These are phyloP conservation scores for Schizochytrium sp. DNA, from an alignment of 108 stramenopile species.

Conservation along the genomic window DNA sequence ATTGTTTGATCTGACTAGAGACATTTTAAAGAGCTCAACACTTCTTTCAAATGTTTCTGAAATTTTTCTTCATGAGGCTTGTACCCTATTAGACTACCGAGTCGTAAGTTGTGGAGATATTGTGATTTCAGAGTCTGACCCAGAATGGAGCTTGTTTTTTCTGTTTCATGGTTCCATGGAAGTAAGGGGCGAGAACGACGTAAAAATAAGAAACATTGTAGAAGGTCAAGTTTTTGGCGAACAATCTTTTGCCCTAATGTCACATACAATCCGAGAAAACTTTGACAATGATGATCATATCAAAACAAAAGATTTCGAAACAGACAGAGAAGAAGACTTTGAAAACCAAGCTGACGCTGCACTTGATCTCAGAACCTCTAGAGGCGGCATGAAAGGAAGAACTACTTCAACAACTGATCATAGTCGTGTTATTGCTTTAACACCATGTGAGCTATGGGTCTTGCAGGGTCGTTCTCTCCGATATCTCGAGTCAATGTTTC, in stretches of 20 bases:
- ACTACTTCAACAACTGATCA: neutral
- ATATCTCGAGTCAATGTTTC: neutral
- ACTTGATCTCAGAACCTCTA: neutral
- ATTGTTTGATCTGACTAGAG: neutral
- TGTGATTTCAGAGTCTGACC: neutral
- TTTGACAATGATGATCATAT: neutral
- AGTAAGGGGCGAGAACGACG: neutral
- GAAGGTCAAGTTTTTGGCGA: conserved; percentile 12
- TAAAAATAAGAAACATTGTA: neutral
- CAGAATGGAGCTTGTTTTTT: neutral
- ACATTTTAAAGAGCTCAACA: neutral
- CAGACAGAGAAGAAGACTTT: neutral
- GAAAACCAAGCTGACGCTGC: too few relatives aligned
- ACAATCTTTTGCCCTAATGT: neutral
- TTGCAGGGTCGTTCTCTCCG: neutral
- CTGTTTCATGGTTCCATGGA: neutral
- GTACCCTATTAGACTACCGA: conserved; percentile 2
- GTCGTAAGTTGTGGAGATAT: neutral
- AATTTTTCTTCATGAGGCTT: neutral
- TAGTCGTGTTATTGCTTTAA: neutral
- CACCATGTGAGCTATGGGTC: neutral
- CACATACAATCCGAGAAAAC: neutral
- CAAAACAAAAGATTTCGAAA: neutral
- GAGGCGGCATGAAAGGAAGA: neutral
- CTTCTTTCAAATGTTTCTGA: neutral